Base-by-base conservation (phyloP, 169 alveolate genomes). In the Babesia bigemina region DNA sequence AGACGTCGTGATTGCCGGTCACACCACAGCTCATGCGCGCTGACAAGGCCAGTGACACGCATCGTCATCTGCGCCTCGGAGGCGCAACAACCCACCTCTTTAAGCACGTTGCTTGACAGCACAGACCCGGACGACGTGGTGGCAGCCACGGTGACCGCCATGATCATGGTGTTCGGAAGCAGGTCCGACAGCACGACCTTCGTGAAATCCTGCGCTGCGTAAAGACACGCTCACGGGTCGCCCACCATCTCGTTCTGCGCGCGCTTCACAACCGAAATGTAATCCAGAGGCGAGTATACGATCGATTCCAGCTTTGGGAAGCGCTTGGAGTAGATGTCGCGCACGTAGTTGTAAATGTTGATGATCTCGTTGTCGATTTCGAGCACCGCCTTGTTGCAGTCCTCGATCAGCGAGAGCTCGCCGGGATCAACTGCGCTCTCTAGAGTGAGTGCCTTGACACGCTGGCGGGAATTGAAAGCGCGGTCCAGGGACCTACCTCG, bases 111-210 rank as follows among this genome's bases (percentile, higher is more conserved):
- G 0, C 84, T 48, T 3, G 88, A 85, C 24, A 88, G 70, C 22
- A 61, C 44, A 21, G 93, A 83, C 52, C 94, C 95, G 17, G 90
- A 75, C 12, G 91, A 74, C 90, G 91, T 85, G n/a, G 94, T 91
- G 21, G 93, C 90, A 4, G 97, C 95, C 59, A 93, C 96, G 1
- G 96, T 92, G 45, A 93, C 85, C 9, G 97, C 96, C 97, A 93
- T 93, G 29, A 91, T 91, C 72, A 89, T 93, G 12, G 96, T 85
- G 44, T 92, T 92, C 21, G 97, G 96, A 44, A 93, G 73, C 16
- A 93, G 66, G 65, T 93, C 96, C 4, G 87, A 72, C 33, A 93
- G 74, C 26, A 88, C 92, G 16, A 93, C 88, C 52, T 87, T 87
- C 19, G 91, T 86, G 63, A 93, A 71, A 66, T 88, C 95, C 92